Conservation (phyloP, 805 yeast genomes). For the Sporopachydermia lactativora region DNA sequence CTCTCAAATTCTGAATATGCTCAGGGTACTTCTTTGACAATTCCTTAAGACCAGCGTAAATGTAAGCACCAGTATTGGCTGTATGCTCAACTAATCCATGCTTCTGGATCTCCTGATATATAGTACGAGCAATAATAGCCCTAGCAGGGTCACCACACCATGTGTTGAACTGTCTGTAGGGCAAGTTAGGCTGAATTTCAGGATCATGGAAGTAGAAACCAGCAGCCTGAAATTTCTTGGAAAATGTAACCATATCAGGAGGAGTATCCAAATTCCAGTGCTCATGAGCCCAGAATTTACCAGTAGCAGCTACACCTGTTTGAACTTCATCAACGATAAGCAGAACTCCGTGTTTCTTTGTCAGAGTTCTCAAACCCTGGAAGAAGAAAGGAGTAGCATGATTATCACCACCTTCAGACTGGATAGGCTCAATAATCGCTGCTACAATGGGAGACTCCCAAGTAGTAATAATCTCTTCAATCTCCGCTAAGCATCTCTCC, state of each 20-base stretch:
- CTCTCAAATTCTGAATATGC: constrained; percentile 45
- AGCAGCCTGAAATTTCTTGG: constrained; percentile 82
- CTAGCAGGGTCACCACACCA: constrained; percentile 91
- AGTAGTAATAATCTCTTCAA: constrained; percentile 52
- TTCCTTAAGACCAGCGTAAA: constrained; percentile 39
- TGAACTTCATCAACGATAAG: constrained; percentile 79
- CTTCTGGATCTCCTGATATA: constrained; percentile 48
- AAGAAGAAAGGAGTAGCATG: constrained; percentile 67
- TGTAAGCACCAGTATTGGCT: constrained; percentile 49
- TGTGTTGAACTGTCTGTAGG: constrained; percentile 88
- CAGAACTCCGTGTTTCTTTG: constrained; percentile 53
- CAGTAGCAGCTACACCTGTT: constrained; percentile 85
- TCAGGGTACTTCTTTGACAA: constrained; percentile 43
- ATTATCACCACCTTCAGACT: constrained; percentile 87
- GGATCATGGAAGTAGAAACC: constrained; percentile 74
- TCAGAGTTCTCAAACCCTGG: constrained; percentile 71
- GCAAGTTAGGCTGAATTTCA: constrained; percentile 53
- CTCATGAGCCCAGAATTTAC: constrained; percentile 80
- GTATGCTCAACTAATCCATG: constrained; percentile 44
- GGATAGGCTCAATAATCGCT: constrained; percentile 79
- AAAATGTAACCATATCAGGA: constrained; percentile 77
- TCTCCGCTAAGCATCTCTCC: constrained; percentile 60
- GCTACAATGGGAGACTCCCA: constrained; percentile 81
- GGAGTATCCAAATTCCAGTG: constrained; percentile 63
- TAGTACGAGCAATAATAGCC: constrained; percentile 61